phyloP scores from a whole-genome alignment of 257 asterid genomes.

The Ilex asprella region DNA sequence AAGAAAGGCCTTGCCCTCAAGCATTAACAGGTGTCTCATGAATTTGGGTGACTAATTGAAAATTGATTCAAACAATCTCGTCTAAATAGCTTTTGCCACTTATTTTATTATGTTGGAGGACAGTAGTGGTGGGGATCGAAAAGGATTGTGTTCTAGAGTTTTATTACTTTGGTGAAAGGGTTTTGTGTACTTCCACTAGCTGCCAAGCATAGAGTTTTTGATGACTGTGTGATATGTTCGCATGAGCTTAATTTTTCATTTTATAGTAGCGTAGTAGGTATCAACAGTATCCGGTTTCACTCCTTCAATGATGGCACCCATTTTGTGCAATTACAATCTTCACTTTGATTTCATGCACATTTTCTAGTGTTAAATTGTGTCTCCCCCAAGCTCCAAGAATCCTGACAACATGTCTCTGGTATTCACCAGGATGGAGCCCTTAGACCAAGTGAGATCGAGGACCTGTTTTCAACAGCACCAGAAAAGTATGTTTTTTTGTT shows the following conservation, averaged over 20 bases:
- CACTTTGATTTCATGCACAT: constrained; percentile 6
- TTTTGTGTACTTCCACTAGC: too few relatives aligned
- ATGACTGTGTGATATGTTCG: too few relatives aligned
- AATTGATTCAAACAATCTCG: neutral
- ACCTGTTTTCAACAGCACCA: constrained; percentile 90
- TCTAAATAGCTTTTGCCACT: neutral
- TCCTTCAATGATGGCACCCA: neutral
- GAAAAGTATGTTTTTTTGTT: constrained; percentile 58
- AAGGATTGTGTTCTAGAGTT: too few relatives aligned
- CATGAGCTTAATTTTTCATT: neutral
- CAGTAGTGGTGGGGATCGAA: neutral
- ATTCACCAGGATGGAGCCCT: constrained; percentile 82
- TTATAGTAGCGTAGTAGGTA: neutral
- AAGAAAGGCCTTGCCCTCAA: neutral
- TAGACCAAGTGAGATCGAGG: constrained; percentile 78
- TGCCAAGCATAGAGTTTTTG: too few relatives aligned
- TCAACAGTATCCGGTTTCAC: neutral
- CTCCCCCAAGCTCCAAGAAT: constrained; percentile 11
- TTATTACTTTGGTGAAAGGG: too few relatives aligned
- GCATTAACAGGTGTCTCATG: neutral
- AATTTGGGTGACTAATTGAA: neutral
- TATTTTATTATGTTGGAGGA: neutral
- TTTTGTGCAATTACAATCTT: neutral
- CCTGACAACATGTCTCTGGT: constrained; percentile 25
- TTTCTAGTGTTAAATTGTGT: constrained; percentile 6